These are phyloP conservation scores for Nicotiana noctiflora DNA, from an alignment of 257 asterid genomes.

Conservation along the genomic window DNA sequence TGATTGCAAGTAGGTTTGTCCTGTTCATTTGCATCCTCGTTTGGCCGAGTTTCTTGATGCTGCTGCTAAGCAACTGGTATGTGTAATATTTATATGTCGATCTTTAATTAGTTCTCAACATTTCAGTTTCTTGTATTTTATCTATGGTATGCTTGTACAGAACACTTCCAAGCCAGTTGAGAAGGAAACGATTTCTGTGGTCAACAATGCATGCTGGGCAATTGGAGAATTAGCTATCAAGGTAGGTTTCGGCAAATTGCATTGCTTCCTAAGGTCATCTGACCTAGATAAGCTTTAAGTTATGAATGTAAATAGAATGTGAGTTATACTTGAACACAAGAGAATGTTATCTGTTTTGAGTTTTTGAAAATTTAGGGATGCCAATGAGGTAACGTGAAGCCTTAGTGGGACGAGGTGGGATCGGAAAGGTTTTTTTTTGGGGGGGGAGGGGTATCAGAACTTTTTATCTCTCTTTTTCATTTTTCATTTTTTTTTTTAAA, in stretches of 20 bases:
- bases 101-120: not conserved
- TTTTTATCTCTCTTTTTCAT: no score
- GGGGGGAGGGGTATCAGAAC: not conserved
- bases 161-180: constrained; percentile 45
- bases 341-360: not conserved
- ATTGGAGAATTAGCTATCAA: constrained; percentile 92
- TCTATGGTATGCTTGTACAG: constrained; percentile 33
- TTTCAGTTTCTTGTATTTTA: constrained; percentile 9
- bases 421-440: not conserved
- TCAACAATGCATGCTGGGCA: constrained; percentile 99
- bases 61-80: constrained; percentile 91
- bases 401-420: not conserved
- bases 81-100: not conserved
- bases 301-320: not conserved
- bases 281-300: not conserved
- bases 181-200: constrained; percentile 87
- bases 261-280: not conserved
- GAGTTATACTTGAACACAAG: not conserved
- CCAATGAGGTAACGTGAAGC: not conserved
- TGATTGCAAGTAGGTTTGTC: constrained; percentile 33
- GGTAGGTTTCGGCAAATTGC: constrained; percentile 27
- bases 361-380: not conserved
- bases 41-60: constrained; percentile 76
- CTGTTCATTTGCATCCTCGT: constrained; percentile 49
- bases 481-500: no score